phyloP scores from a whole-genome alignment of 2,329 filamentous ascomycete species.

The Fusarium virguliforme region DNA sequence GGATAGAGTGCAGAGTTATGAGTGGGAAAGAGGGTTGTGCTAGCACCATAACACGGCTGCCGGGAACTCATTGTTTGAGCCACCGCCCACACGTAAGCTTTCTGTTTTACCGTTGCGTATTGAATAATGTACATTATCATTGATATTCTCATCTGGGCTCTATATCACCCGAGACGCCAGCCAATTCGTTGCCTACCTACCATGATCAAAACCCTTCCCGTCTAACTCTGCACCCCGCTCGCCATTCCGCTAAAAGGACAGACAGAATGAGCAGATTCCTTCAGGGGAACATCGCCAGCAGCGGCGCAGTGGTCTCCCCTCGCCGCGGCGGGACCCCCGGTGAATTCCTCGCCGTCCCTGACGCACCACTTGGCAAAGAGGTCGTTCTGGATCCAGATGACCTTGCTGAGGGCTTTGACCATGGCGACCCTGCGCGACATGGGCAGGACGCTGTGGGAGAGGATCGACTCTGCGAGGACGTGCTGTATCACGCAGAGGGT shows the following conservation, averaged over 20 bases:
- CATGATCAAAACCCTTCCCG: background rate
- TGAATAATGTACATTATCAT: slow-evolving; percentile 1
- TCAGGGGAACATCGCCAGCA: background rate
- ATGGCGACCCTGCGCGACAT: slow-evolving; percentile 33
- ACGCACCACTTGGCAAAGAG: slow-evolving; percentile 39
- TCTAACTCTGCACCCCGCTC: background rate
- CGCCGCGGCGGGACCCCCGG: background rate
- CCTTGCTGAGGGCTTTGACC: slow-evolving; percentile 37
- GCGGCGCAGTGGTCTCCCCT: background rate
- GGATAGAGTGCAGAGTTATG: too few relatives aligned
- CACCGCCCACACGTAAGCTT: background rate
- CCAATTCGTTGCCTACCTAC: background rate
- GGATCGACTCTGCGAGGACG: slow-evolving; percentile 28
- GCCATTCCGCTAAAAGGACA: slow-evolving; percentile 5
- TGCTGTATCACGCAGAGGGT: slow-evolving; percentile 36
- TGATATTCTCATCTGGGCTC: background rate
- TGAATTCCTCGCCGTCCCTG: slow-evolving; percentile 34
- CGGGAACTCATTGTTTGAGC: background rate
- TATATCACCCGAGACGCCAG: background rate
- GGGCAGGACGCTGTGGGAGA: slow-evolving; percentile 33
- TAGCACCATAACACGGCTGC: too few relatives aligned
- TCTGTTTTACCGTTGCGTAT: background rate
- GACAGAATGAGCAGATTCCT: background rate
- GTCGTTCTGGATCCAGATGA: slow-evolving; percentile 41
- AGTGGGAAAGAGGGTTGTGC: too few relatives aligned